Evolutionary conservation across 345 rosid genomes (phyloP), one percentile per base, ranked within the genome.

Genomic region (Citrus sp.): DNA sequence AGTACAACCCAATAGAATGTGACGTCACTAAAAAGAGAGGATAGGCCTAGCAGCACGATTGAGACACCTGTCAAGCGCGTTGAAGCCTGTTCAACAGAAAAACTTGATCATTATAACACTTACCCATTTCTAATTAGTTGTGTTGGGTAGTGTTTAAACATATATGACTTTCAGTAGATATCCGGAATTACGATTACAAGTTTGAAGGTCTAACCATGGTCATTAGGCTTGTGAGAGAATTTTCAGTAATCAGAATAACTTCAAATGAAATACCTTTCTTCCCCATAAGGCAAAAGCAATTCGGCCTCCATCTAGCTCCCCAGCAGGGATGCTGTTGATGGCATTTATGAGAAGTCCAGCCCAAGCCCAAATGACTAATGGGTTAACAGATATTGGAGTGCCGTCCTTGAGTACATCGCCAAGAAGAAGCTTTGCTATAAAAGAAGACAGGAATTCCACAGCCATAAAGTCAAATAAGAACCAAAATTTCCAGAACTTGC

Each of bases 271-370:
- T 89, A 95, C 99, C 94, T 95, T 95, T 87, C 98, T 89, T 82
- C 98, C 99, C 98, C 98, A 95, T 49, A 95, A 87, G 75, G 98
- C 85, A 60, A 93, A 92, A 54, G 96, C 86, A 34, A 95, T 91
- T 81, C 90, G 83, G 49, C 99, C 98, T 19, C 98, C 98, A 63
- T 95, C 99, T 38, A 91, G 92, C 82, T 92, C 99, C 79, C 99
- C 98, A 0, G 98, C 99, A 16, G 97, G 99, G 77, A 95, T 95
- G 87, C 98, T 93, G 84, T 93, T 95, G 86, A 95, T 89, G 72
- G 94, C 97, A 81, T 93, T 95, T 46, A 95, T 91, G 74, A 95
- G 94, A 83, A 95, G 92, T 66, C 97, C 99, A 74, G 96, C 94
- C 95, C 98, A 95, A 19, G 98, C 94, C 97, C 98, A 95, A 71